phyloP scores from a whole-genome alignment of 495 filamentous ascomycete species.

The Neurospora sp. region DNA sequence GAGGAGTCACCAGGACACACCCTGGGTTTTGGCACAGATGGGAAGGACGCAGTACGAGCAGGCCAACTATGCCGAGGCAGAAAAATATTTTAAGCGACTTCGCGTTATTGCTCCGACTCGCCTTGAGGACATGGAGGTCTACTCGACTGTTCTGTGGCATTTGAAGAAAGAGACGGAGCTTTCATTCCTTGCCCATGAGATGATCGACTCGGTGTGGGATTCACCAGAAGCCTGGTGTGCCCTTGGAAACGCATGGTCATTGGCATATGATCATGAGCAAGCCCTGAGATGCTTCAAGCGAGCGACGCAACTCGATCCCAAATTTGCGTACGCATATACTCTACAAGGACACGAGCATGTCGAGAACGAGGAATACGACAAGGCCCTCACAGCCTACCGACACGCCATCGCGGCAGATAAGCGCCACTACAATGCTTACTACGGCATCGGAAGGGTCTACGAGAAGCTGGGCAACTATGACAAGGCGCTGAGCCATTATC shows the following conservation, averaged over 20 bases:
- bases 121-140: constrained; percentile 91
- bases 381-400: constrained; percentile 76
- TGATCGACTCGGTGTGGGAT: constrained; percentile 74
- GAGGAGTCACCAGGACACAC: constrained; percentile 72
- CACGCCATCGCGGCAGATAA: constrained; percentile 72
- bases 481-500: constrained; percentile 82
- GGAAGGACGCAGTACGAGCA: constrained; percentile 85
- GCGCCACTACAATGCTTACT: constrained; percentile 95
- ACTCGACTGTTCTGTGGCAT: constrained; percentile 95
- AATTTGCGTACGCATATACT: constrained; percentile 91
- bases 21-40: constrained; percentile 88
- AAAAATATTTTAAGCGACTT: constrained; percentile 70
- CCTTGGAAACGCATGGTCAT: constrained; percentile 87
- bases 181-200: constrained; percentile 81
- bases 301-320: constrained; percentile 79
- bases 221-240: constrained; percentile 95
- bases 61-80: constrained; percentile 71
- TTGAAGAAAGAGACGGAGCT: constrained; percentile 84
- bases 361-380: constrained; percentile 95
- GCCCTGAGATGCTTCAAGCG: constrained; percentile 92
- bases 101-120: constrained; percentile 66
- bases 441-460: constrained; percentile 84
- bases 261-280: constrained; percentile 91
- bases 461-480: constrained; percentile 92
- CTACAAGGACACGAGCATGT: constrained; percentile 94